Evolutionary conservation across 805 yeast species (phyloP).

Genomic region (Kuraishia piskuri): DNA sequence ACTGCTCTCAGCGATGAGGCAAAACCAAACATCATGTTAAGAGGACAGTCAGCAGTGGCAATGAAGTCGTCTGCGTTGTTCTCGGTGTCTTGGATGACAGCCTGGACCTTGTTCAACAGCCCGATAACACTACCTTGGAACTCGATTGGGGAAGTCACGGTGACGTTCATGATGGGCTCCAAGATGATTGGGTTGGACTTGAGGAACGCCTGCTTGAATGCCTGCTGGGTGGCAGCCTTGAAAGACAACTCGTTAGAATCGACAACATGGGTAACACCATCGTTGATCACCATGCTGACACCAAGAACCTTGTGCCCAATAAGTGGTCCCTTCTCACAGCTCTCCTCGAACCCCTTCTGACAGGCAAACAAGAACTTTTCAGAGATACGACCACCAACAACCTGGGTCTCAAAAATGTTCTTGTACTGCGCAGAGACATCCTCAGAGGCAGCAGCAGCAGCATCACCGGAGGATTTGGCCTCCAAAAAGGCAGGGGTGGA

Average conservation of each 20-base stretch:
- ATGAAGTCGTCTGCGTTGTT: constrained; percentile 93
- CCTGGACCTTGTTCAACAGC: constrained; percentile 83
- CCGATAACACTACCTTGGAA: constrained; percentile 94
- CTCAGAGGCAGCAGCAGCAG: constrained; percentile 1
- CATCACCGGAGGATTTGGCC: constrained; percentile 27
- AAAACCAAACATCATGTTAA: constrained; percentile 92
- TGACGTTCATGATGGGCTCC: constrained; percentile 94
- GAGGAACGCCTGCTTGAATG: constrained; percentile 86
- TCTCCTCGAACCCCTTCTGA: constrained; percentile 91
- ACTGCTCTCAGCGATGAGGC: constrained; percentile 92
- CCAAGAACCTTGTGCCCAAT: constrained; percentile 93
- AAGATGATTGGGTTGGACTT: constrained; percentile 78
- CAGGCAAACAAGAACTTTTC: constrained; percentile 93
- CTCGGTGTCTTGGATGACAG: constrained; percentile 89
- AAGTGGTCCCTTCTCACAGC: constrained; percentile 92
- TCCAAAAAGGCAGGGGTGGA: constrained; percentile 29
- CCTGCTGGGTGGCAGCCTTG: constrained; percentile 85
- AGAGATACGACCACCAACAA: constrained; percentile 95
- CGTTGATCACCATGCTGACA: constrained; percentile 86
- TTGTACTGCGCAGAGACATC: constrained; percentile 26
- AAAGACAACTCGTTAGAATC: constrained; percentile 96
- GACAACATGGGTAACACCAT: constrained; percentile 96
- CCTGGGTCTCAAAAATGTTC: constrained; percentile 74
- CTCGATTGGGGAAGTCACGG: constrained; percentile 90
- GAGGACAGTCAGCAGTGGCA: constrained; percentile 89